Conservation (phyloP, 768 basidiomycete genomes). For the Coprinellus micaceus region DNA sequence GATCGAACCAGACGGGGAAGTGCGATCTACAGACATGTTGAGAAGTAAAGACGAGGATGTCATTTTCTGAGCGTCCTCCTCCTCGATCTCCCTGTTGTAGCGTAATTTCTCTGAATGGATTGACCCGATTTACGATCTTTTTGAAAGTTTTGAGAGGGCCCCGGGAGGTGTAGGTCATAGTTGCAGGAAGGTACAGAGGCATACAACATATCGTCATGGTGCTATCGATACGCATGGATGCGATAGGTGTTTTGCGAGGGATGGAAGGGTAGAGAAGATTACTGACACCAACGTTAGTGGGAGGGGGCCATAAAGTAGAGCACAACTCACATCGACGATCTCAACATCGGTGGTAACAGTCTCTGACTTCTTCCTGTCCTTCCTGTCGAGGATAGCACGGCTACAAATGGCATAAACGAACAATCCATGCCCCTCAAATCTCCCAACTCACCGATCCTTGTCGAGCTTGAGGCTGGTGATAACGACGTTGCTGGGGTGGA, state of each 20-base stretch:
- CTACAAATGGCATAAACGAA: conserved; percentile 31
- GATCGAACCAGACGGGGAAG: conserved; percentile 36
- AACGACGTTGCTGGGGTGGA: conserved; percentile 96
- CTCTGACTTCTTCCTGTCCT: conserved; percentile 67
- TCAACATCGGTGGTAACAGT: conserved; percentile 60
- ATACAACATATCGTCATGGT: conserved; percentile 51
- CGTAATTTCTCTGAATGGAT: background rate
- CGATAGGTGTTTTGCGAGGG: conserved; percentile 58
- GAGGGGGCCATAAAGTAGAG: too few species aligned
- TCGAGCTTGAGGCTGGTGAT: conserved; percentile 91
- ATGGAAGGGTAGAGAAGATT: conserved; percentile 19
- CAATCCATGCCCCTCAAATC: background rate
- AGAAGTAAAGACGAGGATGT: conserved; percentile 89
- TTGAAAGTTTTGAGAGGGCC: background rate
- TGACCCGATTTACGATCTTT: background rate
- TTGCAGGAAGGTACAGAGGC: conserved; percentile 16
- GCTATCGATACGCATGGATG: conserved; percentile 49
- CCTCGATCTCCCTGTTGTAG: background rate
- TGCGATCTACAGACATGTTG: conserved; percentile 53
- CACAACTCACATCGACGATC: conserved; percentile 69
- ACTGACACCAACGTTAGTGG: conserved; percentile 11
- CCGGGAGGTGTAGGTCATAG: background rate
- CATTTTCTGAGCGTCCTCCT: conserved; percentile 60
- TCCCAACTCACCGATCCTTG: conserved; percentile 67
- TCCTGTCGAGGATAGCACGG: conserved; percentile 83